Evolutionary conservation across 208 protist genomes (phyloP).

Genomic region (Trypanosoma theileri): DNA sequence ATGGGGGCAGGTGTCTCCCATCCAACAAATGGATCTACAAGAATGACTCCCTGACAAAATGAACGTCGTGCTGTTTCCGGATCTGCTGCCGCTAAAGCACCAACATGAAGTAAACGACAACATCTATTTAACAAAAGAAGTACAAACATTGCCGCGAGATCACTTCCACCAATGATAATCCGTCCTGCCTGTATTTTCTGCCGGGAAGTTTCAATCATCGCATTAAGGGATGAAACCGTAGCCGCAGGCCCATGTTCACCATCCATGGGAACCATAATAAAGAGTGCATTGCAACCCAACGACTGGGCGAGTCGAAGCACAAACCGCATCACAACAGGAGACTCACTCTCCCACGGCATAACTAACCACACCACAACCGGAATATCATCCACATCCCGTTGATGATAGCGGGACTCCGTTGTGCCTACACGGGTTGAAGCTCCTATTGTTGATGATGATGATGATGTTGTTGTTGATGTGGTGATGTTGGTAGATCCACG

Average conservation of each 20-base stretch:
- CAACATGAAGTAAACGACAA: slow-evolving; percentile 5
- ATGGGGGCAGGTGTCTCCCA: slow-evolving; percentile 3
- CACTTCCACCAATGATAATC: slow-evolving; percentile 15
- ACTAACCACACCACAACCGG: slow-evolving; percentile 13
- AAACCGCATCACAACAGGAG: background rate
- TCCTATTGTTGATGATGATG: background rate
- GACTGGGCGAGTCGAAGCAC: slow-evolving; percentile 12
- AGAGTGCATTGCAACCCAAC: slow-evolving; percentile 13
- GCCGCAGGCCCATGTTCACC: background rate
- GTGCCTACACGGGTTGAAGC: background rate
- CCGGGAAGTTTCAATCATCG: background rate
- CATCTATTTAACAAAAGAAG: slow-evolving; percentile 7
- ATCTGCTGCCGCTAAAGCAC: slow-evolving; percentile 13
- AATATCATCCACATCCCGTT: background rate
- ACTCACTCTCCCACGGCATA: slow-evolving; percentile 16
- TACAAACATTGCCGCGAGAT: slow-evolving; percentile 20
- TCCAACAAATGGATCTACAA: slow-evolving; percentile 26
- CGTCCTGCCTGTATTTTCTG: background rate
- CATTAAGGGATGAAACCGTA: background rate
- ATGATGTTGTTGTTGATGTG: background rate
- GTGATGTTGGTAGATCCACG: background rate
- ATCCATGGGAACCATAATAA: slow-evolving; percentile 14
- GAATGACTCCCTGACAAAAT: slow-evolving; percentile 22
- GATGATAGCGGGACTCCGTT: background rate
- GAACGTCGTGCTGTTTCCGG: slow-evolving; percentile 5